Conservation (phyloP, 1,284 basidiomycete species). For the Apiotrichum sp. region DNA sequence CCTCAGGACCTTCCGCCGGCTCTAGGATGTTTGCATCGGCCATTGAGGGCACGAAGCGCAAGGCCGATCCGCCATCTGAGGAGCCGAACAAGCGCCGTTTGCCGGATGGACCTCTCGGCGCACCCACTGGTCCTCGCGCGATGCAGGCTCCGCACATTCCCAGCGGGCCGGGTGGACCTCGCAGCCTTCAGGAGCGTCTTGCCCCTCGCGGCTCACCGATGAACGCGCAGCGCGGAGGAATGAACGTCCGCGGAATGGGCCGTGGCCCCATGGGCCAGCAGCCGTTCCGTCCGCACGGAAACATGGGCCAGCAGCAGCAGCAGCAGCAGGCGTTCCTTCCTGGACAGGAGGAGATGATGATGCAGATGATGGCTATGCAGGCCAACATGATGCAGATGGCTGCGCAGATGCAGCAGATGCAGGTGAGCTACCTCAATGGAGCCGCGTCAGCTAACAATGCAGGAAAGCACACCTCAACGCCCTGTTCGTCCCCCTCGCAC, state of each 20-base stretch:
- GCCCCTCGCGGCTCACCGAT: constrained; percentile 25
- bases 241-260: constrained; percentile 20
- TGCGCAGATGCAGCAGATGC: constrained; percentile 36
- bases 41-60: constrained; percentile 22
- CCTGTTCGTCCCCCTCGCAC: constrained; percentile 11
- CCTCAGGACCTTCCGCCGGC: constrained; percentile 2
- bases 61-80: constrained; percentile 8
- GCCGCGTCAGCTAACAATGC: constrained; percentile 4
- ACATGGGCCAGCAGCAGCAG: constrained; percentile 3
- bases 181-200: constrained; percentile 18
- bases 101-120: constrained; percentile 14
- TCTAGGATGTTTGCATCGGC: constrained; percentile 17
- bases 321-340: constrained; percentile 23
- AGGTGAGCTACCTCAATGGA: constrained; percentile 17
- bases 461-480: constrained; percentile 9
- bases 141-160: background rate
- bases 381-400: constrained; percentile 49
- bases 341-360: constrained; percentile 46
- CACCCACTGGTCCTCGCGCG: constrained; percentile 18
- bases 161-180: constrained; percentile 3
- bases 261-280: constrained; percentile 8
- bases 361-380: constrained; percentile 49
- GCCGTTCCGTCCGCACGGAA: background rate
- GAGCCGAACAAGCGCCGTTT: constrained; percentile 16
- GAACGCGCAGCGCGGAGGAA: constrained; percentile 21